A percentile compares a stretch with the other conserved stretches of the same genome.
Conservation (phyloP, 208 protist genomes). For the Wallacemonas sp. region DNA sequence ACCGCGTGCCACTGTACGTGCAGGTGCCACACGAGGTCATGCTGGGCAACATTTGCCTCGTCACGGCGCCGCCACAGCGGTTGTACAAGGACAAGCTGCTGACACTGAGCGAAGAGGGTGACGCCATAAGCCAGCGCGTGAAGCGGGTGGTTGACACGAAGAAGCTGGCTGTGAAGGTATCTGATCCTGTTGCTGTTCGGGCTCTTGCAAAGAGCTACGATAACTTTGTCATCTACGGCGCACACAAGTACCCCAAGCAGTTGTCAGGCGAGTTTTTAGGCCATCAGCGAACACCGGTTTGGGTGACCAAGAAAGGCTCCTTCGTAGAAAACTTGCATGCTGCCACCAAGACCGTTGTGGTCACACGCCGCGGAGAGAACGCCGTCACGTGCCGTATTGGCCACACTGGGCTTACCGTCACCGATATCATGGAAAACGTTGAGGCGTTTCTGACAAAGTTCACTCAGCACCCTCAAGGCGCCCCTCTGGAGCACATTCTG, state of each 20-base stretch:
- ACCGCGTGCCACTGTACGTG: constrained; percentile 87
- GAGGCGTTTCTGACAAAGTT: constrained; percentile 61
- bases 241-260: constrained; percentile 74
- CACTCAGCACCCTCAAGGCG: constrained; percentile 55
- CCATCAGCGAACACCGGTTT: constrained; percentile 76
- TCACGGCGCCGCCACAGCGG: constrained; percentile 76
- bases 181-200: constrained; percentile 72
- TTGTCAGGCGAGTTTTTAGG: constrained; percentile 87
- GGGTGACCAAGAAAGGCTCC: constrained; percentile 56
- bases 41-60: constrained; percentile 74
- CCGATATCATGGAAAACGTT: constrained; percentile 76
- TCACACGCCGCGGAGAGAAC: constrained; percentile 79
- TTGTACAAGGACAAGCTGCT: constrained; percentile 81
- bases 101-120: constrained; percentile 56
- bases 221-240: constrained; percentile 80
- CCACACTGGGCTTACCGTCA: constrained; percentile 64
- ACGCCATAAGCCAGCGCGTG: constrained; percentile 69
- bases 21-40: constrained; percentile 64
- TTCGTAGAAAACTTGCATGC: constrained; percentile 42
- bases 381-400: constrained; percentile 75
- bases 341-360: constrained; percentile 63
- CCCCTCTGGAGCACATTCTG: constrained; percentile 53
- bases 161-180: constrained; percentile 75
- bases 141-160: constrained; percentile 83
- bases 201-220: constrained; percentile 87